Percentiles rank a stretch among this genome's conserved stretches.
These are phyloP conservation scores for Penicillium arizonense DNA, from an alignment of 495 filamentous ascomycete genomes.

Conservation along the genomic window DNA sequence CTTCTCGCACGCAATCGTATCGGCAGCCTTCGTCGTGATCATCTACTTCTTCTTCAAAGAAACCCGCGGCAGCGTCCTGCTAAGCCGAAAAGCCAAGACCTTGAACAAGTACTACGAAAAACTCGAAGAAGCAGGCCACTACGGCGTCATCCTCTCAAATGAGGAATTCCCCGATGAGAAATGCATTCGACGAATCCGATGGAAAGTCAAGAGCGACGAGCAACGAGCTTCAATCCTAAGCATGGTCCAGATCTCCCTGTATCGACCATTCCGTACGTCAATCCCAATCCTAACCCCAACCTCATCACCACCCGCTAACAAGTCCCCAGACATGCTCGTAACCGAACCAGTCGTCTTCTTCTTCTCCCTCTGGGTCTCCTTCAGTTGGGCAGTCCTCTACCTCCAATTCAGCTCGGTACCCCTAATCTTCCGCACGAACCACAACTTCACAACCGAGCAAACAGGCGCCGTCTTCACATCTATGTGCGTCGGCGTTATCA, in stretches of 20 bases:
- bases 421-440: constrained; percentile 68
- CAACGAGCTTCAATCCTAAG: constrained; percentile 64
- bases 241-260: constrained; percentile 73
- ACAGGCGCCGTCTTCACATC: constrained; percentile 71
- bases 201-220: constrained; percentile 84
- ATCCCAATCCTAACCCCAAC: not conserved
- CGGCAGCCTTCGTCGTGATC: constrained; percentile 59
- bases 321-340: constrained; percentile 61
- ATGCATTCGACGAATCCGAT: constrained; percentile 63
- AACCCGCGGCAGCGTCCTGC: constrained; percentile 77
- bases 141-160: constrained; percentile 54
- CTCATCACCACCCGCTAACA: not conserved
- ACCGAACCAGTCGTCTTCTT: constrained; percentile 95
- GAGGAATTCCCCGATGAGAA: constrained; percentile 30
- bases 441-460: constrained; percentile 68
- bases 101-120: constrained; percentile 81
- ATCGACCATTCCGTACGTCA: constrained; percentile 68
- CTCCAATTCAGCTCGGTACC: constrained; percentile 78
- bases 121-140: constrained; percentile 63
- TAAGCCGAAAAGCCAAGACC: constrained; percentile 69
- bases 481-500: constrained; percentile 63
- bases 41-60: constrained; percentile 74
- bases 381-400: constrained; percentile 89
- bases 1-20: constrained; percentile 76
- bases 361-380: constrained; percentile 88